A percentile compares a stretch with the other conserved stretches of the same genome.
Evolutionary conservation across 2,329 filamentous ascomycete species (phyloP).

Genomic region (Scytalidium lignicola): DNA sequence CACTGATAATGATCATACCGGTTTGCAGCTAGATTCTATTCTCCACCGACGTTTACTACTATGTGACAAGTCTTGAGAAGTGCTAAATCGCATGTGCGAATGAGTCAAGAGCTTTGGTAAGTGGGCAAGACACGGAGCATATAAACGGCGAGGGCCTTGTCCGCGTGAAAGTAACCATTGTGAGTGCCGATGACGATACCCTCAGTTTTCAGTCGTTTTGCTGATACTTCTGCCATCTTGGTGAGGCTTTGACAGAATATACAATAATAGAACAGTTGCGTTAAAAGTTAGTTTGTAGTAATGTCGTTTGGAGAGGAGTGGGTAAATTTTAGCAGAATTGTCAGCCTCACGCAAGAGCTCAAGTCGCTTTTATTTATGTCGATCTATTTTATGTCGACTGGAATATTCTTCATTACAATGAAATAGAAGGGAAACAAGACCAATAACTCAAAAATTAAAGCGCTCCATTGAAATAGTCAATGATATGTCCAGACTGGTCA

Average conservation of each 20-base stretch:
- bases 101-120: slow-evolving; percentile 67
- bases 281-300: not conserved
- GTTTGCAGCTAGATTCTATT: slow-evolving; percentile 71
- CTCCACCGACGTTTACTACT: slow-evolving; percentile 95
- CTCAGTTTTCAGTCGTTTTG: slow-evolving; percentile 81
- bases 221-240: slow-evolving; percentile 63
- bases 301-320: slow-evolving; percentile 4
- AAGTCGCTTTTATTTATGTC: too few species aligned
- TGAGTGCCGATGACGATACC: slow-evolving; percentile 69
- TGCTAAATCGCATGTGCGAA: slow-evolving; percentile 82
- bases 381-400: too few species aligned
- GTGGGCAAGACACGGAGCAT: slow-evolving; percentile 85
- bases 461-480: too few species aligned
- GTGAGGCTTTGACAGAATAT: slow-evolving; percentile 40
- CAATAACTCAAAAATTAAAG: too few species aligned
- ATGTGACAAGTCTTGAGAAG: slow-evolving; percentile 80
- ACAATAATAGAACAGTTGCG: slow-evolving; percentile 9
- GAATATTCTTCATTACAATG: too few species aligned
- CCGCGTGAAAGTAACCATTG: slow-evolving; percentile 97
- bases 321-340: too few species aligned
- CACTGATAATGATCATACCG: slow-evolving; percentile 98
- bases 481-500: too few species aligned
- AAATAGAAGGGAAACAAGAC: too few species aligned
- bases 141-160: slow-evolving; percentile 94
- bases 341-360: too few species aligned